Percentiles rank a stretch among this genome's conserved stretches.
These are phyloP conservation scores for Fusarium sp. DNA, from an alignment of 2,329 filamentous ascomycete species.

Conservation along the genomic window DNA sequence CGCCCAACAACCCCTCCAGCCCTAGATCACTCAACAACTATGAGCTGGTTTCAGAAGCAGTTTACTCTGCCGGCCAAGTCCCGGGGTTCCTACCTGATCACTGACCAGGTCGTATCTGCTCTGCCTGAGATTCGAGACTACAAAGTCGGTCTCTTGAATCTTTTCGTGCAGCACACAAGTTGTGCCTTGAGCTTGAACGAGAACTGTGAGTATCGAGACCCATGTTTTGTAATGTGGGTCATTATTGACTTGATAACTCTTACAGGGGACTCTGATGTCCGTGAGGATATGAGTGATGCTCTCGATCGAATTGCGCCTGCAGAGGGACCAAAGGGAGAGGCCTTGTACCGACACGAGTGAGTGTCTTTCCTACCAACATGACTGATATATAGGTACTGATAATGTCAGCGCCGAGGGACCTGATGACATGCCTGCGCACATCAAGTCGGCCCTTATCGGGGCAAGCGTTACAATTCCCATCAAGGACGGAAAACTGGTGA, in stretches of 20 bases:
- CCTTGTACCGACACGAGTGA: conserved; percentile 80
- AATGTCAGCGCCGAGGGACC: conserved; percentile 77
- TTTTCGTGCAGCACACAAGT: conserved; percentile 96
- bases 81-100: conserved; percentile 91
- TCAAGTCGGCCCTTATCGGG: conserved; percentile 91
- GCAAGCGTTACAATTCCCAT: conserved; percentile 94
- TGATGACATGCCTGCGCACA: conserved; percentile 98
- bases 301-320: conserved; percentile 90
- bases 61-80: conserved; percentile 81
- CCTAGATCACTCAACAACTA: conserved; percentile 49
- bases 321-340: conserved; percentile 75
- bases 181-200: conserved; percentile 94
- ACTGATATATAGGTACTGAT: conserved; percentile 3
- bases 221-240: too few species aligned
- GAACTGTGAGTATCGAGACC: conserved; percentile 69
- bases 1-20: conserved; percentile 47
- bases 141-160: conserved; percentile 86
- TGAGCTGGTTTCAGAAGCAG: conserved; percentile 88
- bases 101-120: conserved; percentile 75
- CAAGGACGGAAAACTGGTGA: conserved; percentile 80
- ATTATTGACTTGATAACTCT: conserved; percentile 53
- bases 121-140: conserved; percentile 86
- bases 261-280: conserved; percentile 79
- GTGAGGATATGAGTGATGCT: conserved; percentile 92
- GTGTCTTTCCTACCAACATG: conserved; percentile 18